Conservation (phyloP, 805 yeast species). For the Helenozyma rhizophorensis region DNA sequence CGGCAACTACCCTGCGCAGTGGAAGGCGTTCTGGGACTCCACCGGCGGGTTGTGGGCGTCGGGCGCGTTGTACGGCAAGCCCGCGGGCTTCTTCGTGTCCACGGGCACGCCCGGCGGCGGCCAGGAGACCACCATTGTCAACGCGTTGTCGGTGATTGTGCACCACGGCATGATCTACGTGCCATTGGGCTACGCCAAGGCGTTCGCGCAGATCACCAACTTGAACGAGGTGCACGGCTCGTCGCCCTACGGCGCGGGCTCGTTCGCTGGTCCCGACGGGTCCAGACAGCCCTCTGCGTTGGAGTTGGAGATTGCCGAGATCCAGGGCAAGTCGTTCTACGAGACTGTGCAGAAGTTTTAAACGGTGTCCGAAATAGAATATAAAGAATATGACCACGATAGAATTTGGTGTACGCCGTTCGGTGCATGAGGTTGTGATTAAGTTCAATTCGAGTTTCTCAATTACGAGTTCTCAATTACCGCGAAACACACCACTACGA, state of each 20-base stretch:
- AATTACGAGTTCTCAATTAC: too few species aligned
- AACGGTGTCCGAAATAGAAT: too few species aligned
- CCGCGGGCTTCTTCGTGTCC: conserved; percentile 14
- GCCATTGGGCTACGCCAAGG: conserved; percentile 20
- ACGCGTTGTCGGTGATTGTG: conserved; percentile 15
- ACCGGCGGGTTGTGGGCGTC: conserved; percentile 18
- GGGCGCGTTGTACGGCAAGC: conserved; percentile 18
- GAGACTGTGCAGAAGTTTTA: conserved; percentile 16
- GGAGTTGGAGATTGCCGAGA: conserved; percentile 19
- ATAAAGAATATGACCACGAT: too few species aligned
- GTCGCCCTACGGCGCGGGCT: conserved; percentile 18
- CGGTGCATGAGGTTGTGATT: too few species aligned
- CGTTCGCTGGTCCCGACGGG: conserved; percentile 17
- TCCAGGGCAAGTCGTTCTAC: conserved; percentile 18
- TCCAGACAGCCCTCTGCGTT: conserved; percentile 17
- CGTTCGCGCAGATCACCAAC: conserved; percentile 15
- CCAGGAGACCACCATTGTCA: conserved; percentile 18
- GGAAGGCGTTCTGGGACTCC: conserved; percentile 18
- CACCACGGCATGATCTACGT: conserved; percentile 20
- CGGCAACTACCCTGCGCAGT: conserved; percentile 19
- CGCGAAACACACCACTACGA: too few species aligned
- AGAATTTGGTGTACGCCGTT: too few species aligned
- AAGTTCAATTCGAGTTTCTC: too few species aligned
- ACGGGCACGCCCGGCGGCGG: conserved; percentile 17
- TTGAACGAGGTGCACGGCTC: conserved; percentile 16